Conservation (phyloP, 495 filamentous ascomycete genomes). For the Chaetomium cochliodes region DNA sequence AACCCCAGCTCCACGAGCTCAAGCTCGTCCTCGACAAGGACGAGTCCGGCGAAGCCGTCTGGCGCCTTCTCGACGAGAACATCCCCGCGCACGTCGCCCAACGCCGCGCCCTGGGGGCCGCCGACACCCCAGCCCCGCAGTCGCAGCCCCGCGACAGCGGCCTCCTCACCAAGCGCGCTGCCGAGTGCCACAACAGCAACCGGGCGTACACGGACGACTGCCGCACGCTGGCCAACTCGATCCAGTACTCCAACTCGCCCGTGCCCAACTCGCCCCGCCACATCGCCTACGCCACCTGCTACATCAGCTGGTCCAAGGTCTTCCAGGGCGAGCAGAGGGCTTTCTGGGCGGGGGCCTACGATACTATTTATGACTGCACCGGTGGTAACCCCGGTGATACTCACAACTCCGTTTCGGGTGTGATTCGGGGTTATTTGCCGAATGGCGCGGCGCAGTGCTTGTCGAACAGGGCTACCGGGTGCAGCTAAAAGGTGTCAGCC, state of each 20-base stretch:
- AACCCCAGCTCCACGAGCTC: neutral
- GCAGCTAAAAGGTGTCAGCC: neutral
- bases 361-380: neutral
- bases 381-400: neutral
- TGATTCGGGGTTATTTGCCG: neutral
- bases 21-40: neutral
- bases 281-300: conserved; percentile 5
- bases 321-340: neutral
- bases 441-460: neutral
- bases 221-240: conserved; percentile 1
- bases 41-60: neutral
- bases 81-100: neutral
- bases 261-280: conserved; percentile 3
- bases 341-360: neutral
- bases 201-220: conserved; percentile 1
- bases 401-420: neutral
- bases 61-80: neutral
- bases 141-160: neutral
- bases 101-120: neutral
- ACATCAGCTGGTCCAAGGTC: conserved; percentile 10
- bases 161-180: neutral
- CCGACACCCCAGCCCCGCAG: neutral
- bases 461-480: neutral
- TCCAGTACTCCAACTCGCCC: conserved; percentile 4
- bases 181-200: conserved; percentile 8